Conservation (phyloP, 139 green algal genomes). For the Raphidocelis subcapitata region DNA sequence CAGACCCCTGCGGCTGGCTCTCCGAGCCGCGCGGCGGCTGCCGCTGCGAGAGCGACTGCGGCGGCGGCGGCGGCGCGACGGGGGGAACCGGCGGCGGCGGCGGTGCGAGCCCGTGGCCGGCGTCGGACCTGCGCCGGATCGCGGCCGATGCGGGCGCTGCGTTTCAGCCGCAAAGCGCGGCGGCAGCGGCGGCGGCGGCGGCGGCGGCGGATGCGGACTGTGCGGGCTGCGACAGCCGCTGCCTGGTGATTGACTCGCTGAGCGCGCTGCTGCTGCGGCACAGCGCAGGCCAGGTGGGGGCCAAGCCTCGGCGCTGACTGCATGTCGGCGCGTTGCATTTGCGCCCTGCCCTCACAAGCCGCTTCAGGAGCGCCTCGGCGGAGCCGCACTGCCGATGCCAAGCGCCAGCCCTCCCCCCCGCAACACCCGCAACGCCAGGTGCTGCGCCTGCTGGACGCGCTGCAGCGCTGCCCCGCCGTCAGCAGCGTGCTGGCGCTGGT, state of each 20-base stretch:
- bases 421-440: slow-evolving; percentile 4
- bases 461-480: background rate
- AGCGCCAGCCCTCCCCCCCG: background rate
- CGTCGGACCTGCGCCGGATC: no score
- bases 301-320: background rate
- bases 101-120: no score
- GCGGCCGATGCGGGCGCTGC: no score
- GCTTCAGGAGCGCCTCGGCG: background rate
- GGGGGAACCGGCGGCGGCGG: background rate
- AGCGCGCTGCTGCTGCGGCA: slow-evolving; percentile 20
- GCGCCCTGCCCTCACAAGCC: background rate
- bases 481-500: slow-evolving; percentile 15
- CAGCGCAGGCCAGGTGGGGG: background rate
- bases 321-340: background rate
- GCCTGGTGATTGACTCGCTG: slow-evolving; percentile 12
- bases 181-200: background rate
- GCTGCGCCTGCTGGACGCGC: background rate
- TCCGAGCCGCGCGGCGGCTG: background rate
- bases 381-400: background rate
- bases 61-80: background rate
- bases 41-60: background rate
- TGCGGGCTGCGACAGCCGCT: background rate
- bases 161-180: no score
- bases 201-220: background rate
- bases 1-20: slow-evolving; percentile 20